These are phyloP conservation scores for Aspergillus sclerotiicarbonarius DNA, from an alignment of 495 filamentous ascomycete genomes.

Conservation along the genomic window DNA sequence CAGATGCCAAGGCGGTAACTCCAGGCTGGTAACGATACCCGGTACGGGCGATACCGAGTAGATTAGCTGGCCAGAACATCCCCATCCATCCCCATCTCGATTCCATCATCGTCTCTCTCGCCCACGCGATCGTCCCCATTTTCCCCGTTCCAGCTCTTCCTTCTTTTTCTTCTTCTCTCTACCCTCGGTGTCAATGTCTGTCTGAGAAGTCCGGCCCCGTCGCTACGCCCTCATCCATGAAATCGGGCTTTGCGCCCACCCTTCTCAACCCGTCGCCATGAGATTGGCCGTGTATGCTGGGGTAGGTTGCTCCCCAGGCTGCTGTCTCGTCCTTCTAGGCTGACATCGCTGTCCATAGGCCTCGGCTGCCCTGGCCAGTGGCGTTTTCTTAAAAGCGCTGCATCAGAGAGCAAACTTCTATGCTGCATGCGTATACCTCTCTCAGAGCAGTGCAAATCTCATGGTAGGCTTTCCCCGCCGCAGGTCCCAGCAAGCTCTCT, in stretches of 20 bases:
- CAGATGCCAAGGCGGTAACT: neutral
- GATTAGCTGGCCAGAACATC: constrained; percentile 45
- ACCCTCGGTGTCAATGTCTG: constrained; percentile 19
- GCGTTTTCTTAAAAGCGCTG: constrained; percentile 84
- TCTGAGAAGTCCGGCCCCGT: constrained; percentile 14
- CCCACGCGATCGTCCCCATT: constrained; percentile 15
- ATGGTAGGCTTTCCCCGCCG: constrained; percentile 56
- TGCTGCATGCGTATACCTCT: constrained; percentile 90
- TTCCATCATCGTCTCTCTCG: constrained; percentile 7
- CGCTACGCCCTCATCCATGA: constrained; percentile 30
- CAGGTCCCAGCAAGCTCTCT: neutral
- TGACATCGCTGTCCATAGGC: constrained; percentile 42
- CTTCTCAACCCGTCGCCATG: constrained; percentile 37
- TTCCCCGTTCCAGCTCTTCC: neutral
- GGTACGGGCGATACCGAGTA: constrained; percentile 40
- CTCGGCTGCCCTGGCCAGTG: constrained; percentile 74
- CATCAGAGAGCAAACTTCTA: constrained; percentile 97
- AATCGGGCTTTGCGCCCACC: constrained; percentile 24
- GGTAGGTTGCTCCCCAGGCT: constrained; percentile 32
- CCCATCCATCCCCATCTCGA: neutral
- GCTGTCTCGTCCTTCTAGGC: neutral
- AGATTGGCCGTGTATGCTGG: constrained; percentile 53
- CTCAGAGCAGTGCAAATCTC: constrained; percentile 90
- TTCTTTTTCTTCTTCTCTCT: constrained; percentile 1
- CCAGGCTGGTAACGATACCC: constrained; percentile 3